These are phyloP conservation scores for Neurospora tetraspora DNA, from an alignment of 495 filamentous ascomycete species.

Conservation along the genomic window DNA sequence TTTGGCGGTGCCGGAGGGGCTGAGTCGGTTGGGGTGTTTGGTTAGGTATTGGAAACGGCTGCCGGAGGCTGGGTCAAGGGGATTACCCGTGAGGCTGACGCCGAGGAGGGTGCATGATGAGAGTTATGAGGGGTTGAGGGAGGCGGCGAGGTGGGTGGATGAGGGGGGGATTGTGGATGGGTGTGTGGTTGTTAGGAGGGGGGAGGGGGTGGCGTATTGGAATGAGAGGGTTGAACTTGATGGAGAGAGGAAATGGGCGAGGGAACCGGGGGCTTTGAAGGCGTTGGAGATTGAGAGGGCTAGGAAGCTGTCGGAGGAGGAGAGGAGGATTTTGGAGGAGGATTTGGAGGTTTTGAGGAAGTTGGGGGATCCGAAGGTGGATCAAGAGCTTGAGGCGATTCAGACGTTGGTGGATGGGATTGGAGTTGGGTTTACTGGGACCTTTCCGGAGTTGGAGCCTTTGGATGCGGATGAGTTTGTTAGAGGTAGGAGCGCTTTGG, in stretches of 20 bases:
- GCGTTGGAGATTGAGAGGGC: constrained; percentile 18
- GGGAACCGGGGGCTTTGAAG: neutral
- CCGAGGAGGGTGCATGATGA: constrained; percentile 29
- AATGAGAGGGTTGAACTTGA: constrained; percentile 5
- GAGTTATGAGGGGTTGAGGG: constrained; percentile 19
- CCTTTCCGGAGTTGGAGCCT: neutral
- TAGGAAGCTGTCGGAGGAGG: constrained; percentile 14
- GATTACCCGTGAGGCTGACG: constrained; percentile 24
- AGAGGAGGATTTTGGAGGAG: constrained; percentile 8
- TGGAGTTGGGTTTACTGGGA: constrained; percentile 7
- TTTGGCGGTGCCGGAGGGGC: constrained; percentile 21
- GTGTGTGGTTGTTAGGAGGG: neutral
- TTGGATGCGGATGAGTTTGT: constrained; percentile 10
- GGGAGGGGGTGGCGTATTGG: constrained; percentile 7
- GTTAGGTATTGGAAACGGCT: constrained; percentile 15
- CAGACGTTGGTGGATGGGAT: constrained; percentile 15
- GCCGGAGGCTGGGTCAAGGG: constrained; percentile 17
- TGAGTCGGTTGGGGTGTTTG: constrained; percentile 26
- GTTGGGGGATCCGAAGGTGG: constrained; percentile 14
- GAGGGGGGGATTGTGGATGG: constrained; percentile 6
- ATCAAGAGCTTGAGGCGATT: constrained; percentile 18
- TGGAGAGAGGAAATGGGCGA: constrained; percentile 2
- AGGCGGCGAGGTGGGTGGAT: constrained; percentile 24
- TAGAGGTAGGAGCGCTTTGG: neutral
- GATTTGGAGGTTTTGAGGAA: constrained; percentile 16